Evolutionary conservation across 1,284 basidiomycete species (phyloP).

Genomic region (Testicularia cyperi): DNA sequence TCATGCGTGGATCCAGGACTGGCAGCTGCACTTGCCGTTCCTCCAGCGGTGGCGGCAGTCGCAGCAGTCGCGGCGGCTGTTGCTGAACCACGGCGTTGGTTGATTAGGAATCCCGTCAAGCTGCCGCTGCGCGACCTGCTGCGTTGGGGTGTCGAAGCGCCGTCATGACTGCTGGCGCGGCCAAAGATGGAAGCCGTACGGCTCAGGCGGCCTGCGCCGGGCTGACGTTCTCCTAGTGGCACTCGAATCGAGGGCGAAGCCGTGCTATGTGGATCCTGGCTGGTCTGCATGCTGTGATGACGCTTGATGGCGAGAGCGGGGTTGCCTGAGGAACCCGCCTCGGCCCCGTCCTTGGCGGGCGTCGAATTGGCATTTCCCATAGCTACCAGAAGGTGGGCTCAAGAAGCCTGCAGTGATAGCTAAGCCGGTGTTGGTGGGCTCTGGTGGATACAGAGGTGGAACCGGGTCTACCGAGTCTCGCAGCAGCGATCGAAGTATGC

Average conservation of each 20-base stretch:
- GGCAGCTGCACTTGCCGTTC: background rate
- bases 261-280: background rate
- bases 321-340: slow-evolving; percentile 1
- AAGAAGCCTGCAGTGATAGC: no score
- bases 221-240: background rate
- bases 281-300: slow-evolving; percentile 11
- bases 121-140: slow-evolving; percentile 34
- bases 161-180: slow-evolving; percentile 38
- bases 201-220: slow-evolving; percentile 4
- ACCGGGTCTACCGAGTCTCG: no score
- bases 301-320: slow-evolving; percentile 14
- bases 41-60: slow-evolving; percentile 10
- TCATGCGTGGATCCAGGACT: no score
- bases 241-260: background rate
- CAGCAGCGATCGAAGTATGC: no score
- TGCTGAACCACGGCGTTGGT: slow-evolving; percentile 19
- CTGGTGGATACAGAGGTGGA: no score
- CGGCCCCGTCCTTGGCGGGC: slow-evolving; percentile 8
- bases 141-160: slow-evolving; percentile 16
- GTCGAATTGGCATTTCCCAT: slow-evolving; percentile 38
- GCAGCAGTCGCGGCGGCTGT: slow-evolving; percentile 12
- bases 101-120: slow-evolving; percentile 17
- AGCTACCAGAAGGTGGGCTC: no score
- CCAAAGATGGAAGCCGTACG: slow-evolving; percentile 29
- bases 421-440: no score